These are phyloP conservation scores for Immersiella caudata DNA, from an alignment of 495 filamentous ascomycete genomes.

Conservation along the genomic window DNA sequence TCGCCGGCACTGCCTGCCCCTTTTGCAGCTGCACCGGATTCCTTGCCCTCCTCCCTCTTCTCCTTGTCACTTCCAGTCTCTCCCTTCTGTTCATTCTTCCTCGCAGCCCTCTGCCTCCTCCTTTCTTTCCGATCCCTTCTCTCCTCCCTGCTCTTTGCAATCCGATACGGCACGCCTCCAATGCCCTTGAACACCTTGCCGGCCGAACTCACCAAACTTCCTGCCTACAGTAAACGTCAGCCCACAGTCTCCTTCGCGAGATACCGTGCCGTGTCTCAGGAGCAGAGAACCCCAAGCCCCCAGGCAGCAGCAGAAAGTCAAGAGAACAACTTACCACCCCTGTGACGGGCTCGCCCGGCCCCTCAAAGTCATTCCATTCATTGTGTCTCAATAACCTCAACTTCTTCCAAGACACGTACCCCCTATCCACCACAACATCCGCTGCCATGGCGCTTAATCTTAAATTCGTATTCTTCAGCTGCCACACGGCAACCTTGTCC, in stretches of 20 bases:
- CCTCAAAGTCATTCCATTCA: slow-evolving; percentile 81
- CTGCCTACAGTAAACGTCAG: too few relatives aligned
- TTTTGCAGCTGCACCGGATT: too few relatives aligned
- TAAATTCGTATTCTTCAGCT: slow-evolving; percentile 58
- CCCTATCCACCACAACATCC: slow-evolving; percentile 60
- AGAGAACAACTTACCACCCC: too few relatives aligned
- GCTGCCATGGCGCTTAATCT: slow-evolving; percentile 68
- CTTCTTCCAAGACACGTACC: slow-evolving; percentile 63
- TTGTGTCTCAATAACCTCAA: slow-evolving; percentile 67
- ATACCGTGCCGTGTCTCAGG: too few relatives aligned
- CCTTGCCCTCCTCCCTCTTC: slow-evolving; percentile 12
- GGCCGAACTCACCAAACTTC: slow-evolving; percentile 57
- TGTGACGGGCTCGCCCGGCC: slow-evolving; percentile 73
- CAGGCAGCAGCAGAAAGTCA: too few relatives aligned
- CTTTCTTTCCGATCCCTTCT: slow-evolving; percentile 47
- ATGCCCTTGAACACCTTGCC: slow-evolving; percentile 59
- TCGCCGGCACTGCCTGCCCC: too few relatives aligned
- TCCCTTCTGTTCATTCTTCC: slow-evolving; percentile 39
- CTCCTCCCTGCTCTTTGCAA: slow-evolving; percentile 56
- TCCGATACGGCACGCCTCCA: slow-evolving; percentile 59
- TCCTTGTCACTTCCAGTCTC: slow-evolving; percentile 15
- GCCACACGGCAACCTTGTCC: slow-evolving; percentile 70
- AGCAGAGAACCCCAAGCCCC: too few relatives aligned
- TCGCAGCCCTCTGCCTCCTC: slow-evolving; percentile 45
- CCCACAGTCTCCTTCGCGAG: too few relatives aligned